Evolutionary conservation across 768 basidiomycete genomes (phyloP), one percentile per base, ranked within the genome.

Genomic region (Ephemerocybe angulata): DNA sequence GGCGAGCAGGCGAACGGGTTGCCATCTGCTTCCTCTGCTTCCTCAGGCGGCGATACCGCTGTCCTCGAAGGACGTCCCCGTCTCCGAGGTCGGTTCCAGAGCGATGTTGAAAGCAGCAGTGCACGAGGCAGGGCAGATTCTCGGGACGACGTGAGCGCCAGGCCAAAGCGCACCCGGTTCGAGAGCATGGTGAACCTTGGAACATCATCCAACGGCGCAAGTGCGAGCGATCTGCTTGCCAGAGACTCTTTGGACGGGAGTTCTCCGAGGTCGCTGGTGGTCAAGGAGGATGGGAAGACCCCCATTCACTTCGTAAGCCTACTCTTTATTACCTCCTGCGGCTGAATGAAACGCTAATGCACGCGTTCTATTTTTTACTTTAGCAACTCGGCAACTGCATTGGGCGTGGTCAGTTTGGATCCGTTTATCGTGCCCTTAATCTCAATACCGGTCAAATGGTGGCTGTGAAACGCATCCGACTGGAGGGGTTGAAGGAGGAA

Each of bases 361-460:
- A n/a, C 49, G 38, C 42, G 24, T 31, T 48, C 42, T 31, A 46
- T 50, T 24, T 46, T 44, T 11, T 50, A 53, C 43, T 24, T 47
- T 60, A 98, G 96, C 93, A 96, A 94, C 79, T 99, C 19, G 96
- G 96, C 28, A 95, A 97, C 70, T 95, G 93, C 67, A 96, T 99
- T 59, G 96, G 96, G 2, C 85, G 90, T 47, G 96, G 96, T 7
- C 96, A 98, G 73, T 98, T 98, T 69, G 96, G 96, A 27, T 84
- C 93, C 8, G 96, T 98, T 5, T 98, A 96, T 69, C 85, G 93
- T 13, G 95, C 96, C 12, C 77, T 99, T 55, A 95, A 99, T 68
- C 73, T 98, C 68, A 88, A 88, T 58, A 94, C 89, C 1, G 96
- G 96, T 15, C 91, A 96, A 70, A 96, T 92, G 84, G 94, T 96